phyloP scores from a whole-genome alignment of 75 land plant species.

The Picea glauca region DNA sequence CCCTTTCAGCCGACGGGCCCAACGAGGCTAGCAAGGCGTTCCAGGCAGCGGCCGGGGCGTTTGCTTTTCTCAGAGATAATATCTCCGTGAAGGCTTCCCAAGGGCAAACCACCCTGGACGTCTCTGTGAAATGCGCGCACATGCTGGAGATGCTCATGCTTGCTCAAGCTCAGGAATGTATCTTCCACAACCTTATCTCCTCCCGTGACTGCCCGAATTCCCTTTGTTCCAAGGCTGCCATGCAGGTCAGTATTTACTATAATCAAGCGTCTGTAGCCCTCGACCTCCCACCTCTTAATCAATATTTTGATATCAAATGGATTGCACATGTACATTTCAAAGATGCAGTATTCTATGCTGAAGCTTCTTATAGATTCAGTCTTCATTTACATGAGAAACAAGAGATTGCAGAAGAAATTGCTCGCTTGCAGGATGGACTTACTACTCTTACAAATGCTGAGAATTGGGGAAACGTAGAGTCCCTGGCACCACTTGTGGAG shows the following conservation, averaged over 20 bases:
- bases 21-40: constrained; percentile 77
- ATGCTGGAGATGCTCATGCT: constrained; percentile 97
- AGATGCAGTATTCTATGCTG: constrained; percentile 81
- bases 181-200: constrained; percentile 82
- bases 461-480: constrained; percentile 69
- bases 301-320: constrained; percentile 92
- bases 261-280: constrained; percentile 83
- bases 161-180: constrained; percentile 98
- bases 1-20: constrained; percentile 58
- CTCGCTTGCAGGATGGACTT: constrained; percentile 70
- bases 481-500: constrained; percentile 65
- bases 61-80: constrained; percentile 74
- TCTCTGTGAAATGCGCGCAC: constrained; percentile 80
- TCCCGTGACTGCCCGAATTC: constrained; percentile 68
- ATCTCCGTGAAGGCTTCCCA: constrained; percentile 55
- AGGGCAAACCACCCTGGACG: constrained; percentile 59
- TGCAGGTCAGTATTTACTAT: constrained; percentile 85
- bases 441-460: constrained; percentile 60
- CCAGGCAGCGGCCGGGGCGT: constrained; percentile 85
- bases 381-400: constrained; percentile 88
- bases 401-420: constrained; percentile 96
- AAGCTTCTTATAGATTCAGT: constrained; percentile 79
- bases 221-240: constrained; percentile 75
- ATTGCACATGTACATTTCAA: constrained; percentile 91
- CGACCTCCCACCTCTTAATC: constrained; percentile 64